A percentile compares a stretch with the other conserved stretches of the same genome.
Evolutionary conservation across 1,284 basidiomycete species (phyloP).

Genomic region (Sanghuangporus weigelae): DNA sequence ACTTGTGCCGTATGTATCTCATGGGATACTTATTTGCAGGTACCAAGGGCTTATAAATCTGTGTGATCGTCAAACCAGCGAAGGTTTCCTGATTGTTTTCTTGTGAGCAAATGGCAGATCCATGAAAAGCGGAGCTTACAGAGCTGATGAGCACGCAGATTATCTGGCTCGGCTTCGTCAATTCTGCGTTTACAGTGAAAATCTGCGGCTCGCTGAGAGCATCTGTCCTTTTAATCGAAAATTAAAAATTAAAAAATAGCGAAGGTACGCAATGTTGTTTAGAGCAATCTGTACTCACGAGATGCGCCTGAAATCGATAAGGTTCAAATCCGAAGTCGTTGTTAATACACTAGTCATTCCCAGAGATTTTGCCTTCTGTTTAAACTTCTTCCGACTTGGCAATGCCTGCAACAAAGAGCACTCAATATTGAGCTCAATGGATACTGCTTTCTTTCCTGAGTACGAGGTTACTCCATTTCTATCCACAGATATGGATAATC

Average conservation of each 20-base stretch:
- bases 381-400: constrained; percentile 27
- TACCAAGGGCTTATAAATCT: constrained; percentile 53
- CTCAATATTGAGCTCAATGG: constrained; percentile 53
- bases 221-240: constrained; percentile 47
- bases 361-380: constrained; percentile 30
- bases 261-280: background rate
- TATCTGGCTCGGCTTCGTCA: constrained; percentile 72
- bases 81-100: constrained; percentile 50
- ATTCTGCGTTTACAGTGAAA: constrained; percentile 50
- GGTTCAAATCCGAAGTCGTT: constrained; percentile 63
- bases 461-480: constrained; percentile 38
- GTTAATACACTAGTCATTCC: constrained; percentile 69
- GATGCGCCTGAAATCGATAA: constrained; percentile 73
- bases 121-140: constrained; percentile 33
- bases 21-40: constrained; percentile 53
- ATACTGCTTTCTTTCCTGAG: constrained; percentile 48
- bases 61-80: constrained; percentile 53
- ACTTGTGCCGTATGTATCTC: too few relatives aligned
- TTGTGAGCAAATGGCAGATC: background rate
- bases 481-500: constrained; percentile 35
- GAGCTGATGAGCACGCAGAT: constrained; percentile 59
- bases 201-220: constrained; percentile 49
- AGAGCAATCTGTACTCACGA: constrained; percentile 39
- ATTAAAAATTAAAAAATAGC: background rate
- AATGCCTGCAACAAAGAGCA: constrained; percentile 43